These are phyloP conservation scores for Penicillium crystallinum DNA, from an alignment of 495 filamentous ascomycete species.

Conservation along the genomic window DNA sequence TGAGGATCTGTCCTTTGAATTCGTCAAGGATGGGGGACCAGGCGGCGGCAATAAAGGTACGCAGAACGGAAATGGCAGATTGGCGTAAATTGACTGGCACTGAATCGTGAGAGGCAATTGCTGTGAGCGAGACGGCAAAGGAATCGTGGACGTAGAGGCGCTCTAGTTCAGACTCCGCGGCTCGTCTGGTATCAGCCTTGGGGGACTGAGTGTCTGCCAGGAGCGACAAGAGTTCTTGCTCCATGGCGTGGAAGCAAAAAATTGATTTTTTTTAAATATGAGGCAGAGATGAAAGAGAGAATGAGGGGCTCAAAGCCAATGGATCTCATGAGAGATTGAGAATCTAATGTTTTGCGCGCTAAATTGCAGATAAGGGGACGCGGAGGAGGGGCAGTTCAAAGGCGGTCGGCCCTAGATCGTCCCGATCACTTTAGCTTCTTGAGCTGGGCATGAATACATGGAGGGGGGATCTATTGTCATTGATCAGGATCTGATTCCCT, in stretches of 20 bases:
- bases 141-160: slow-evolving; percentile 59
- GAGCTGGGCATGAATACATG: too few relatives aligned
- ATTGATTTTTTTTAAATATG: too few relatives aligned
- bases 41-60: slow-evolving; percentile 70
- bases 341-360: slow-evolving; percentile 1
- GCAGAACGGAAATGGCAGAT: slow-evolving; percentile 72
- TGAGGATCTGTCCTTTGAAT: slow-evolving; percentile 56
- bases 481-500: too few relatives aligned
- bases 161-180: slow-evolving; percentile 72
- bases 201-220: slow-evolving; percentile 74
- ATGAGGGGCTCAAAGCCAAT: slow-evolving; percentile 7
- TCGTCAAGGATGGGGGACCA: slow-evolving; percentile 71
- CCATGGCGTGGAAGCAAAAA: too few relatives aligned
- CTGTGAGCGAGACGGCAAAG: slow-evolving; percentile 71
- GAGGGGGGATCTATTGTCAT: too few relatives aligned
- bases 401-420: slow-evolving; percentile 9
- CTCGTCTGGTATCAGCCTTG: slow-evolving; percentile 62
- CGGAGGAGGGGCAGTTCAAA: slow-evolving; percentile 17
- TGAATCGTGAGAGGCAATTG: slow-evolving; percentile 69
- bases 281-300: not conserved
- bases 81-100: slow-evolving; percentile 72
- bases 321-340: slow-evolving; percentile 5
- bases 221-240: slow-evolving; percentile 76
- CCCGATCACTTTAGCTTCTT: too few relatives aligned
- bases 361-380: slow-evolving; percentile 22